Conservation (phyloP, 305 asterid species). For the Fraxinus dipetala region DNA sequence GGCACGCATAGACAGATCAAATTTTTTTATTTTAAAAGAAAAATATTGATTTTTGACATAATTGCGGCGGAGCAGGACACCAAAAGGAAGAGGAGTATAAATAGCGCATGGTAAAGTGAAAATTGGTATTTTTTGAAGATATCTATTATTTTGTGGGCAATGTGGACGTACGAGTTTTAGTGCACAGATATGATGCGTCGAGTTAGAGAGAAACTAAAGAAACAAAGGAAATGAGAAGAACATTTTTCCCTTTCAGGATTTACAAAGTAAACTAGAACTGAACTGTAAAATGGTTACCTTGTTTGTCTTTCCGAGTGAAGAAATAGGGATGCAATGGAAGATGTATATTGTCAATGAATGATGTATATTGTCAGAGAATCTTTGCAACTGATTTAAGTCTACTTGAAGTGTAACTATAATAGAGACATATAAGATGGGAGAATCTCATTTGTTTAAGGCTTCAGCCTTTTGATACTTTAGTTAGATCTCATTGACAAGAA, state of each 20-base stretch:
- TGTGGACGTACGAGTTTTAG: neutral
- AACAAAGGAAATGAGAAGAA: neutral
- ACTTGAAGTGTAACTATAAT: neutral
- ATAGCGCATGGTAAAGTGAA: neutral
- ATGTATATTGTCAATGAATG: neutral
- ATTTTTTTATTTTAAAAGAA: neutral
- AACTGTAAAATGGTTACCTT: neutral
- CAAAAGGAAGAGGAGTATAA: neutral
- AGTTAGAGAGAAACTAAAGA: neutral
- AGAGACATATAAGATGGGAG: neutral
- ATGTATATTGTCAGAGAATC: neutral
- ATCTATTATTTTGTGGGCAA: slow-evolving; percentile 9
- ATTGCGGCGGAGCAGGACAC: neutral
- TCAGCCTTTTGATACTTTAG: slow-evolving; percentile 14
- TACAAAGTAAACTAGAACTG: neutral
- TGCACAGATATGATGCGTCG: neutral
- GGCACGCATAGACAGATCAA: neutral
- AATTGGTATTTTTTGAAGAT: neutral
- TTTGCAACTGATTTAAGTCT: neutral
- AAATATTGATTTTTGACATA: neutral
- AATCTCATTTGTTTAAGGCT: neutral
- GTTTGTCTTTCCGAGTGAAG: neutral
- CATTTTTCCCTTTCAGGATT: neutral
- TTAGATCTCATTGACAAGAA: slow-evolving; percentile 1
- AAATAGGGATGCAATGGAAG: neutral